phyloP scores from a whole-genome alignment of 257 asterid species.

The Penstemon newberryi region DNA sequence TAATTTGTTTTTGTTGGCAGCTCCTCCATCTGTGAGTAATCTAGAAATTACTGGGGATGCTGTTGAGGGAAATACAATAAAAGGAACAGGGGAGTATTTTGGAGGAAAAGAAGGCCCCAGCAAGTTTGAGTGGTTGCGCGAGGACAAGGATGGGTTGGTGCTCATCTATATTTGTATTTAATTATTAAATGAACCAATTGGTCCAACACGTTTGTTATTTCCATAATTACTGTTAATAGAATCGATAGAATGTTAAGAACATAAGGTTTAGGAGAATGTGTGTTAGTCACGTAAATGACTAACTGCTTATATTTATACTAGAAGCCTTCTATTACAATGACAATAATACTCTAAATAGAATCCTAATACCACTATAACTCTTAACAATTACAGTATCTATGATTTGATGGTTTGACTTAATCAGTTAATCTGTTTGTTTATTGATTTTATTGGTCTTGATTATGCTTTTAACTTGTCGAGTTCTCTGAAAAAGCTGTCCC shows the following conservation, averaged over 20 bases:
- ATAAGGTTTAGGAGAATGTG: too few relatives aligned
- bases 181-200: slow-evolving; percentile 26
- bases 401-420: slow-evolving; percentile 12
- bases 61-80: slow-evolving; percentile 72
- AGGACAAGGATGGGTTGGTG: slow-evolving; percentile 79
- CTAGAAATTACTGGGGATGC: slow-evolving; percentile 74
- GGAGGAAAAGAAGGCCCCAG: slow-evolving; percentile 99
- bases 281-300: too few relatives aligned
- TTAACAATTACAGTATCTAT: too few relatives aligned
- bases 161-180: slow-evolving; percentile 28
- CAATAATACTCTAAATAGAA: too few relatives aligned
- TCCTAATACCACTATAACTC: too few relatives aligned
- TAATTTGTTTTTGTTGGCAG: slow-evolving; percentile 45
- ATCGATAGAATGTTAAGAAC: too few relatives aligned
- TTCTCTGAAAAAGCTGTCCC: not conserved
- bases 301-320: too few relatives aligned
- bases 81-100: slow-evolving; percentile 80
- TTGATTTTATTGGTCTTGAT: not conserved
- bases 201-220: slow-evolving; percentile 5
- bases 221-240: not conserved
- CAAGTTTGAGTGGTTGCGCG: slow-evolving; percentile 90
- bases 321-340: too few relatives aligned
- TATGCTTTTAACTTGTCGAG: slow-evolving; percentile 7
- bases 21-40: slow-evolving; percentile 86
- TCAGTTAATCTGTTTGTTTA: slow-evolving; percentile 3